Evolutionary conservation across 495 filamentous ascomycete genomes (phyloP).

Genomic region (Annulohypoxylon nitens): DNA sequence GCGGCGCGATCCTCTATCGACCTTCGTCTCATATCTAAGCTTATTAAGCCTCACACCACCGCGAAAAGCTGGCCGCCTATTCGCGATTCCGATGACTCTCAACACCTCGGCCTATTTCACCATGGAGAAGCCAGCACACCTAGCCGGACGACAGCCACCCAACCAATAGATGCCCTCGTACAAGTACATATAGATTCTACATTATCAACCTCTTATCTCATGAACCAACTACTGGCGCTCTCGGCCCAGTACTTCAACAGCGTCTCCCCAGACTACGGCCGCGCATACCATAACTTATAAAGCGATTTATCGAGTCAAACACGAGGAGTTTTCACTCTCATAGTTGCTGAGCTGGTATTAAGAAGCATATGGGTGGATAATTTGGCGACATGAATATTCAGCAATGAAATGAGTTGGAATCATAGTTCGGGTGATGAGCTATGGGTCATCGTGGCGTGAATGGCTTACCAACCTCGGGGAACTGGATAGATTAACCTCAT

Average conservation of each 20-base stretch:
- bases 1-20: not conserved
- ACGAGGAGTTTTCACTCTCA: slow-evolving; percentile 53
- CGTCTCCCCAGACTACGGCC: slow-evolving; percentile 40
- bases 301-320: slow-evolving; percentile 60
- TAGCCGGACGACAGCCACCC: not conserved
- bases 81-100: not conserved
- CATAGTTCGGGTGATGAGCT: too few relatives aligned
- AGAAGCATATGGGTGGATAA: not conserved
- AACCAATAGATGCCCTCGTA: not conserved
- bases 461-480: not conserved
- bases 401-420: not conserved
- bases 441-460: not conserved
- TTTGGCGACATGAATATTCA: not conserved
- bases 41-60: not conserved
- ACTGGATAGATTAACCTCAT: not conserved
- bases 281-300: slow-evolving; percentile 55
- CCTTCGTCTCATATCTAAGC: not conserved
- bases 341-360: not conserved
- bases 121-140: not conserved
- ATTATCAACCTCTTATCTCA: slow-evolving; percentile 47
- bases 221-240: slow-evolving; percentile 60
- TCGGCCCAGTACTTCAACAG: slow-evolving; percentile 57
- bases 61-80: not conserved
- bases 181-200: slow-evolving; percentile 5
- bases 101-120: slow-evolving; percentile 5